These are phyloP conservation scores for Penicillium coprophilum DNA, from an alignment of 495 filamentous ascomycete species.

Conservation along the genomic window DNA sequence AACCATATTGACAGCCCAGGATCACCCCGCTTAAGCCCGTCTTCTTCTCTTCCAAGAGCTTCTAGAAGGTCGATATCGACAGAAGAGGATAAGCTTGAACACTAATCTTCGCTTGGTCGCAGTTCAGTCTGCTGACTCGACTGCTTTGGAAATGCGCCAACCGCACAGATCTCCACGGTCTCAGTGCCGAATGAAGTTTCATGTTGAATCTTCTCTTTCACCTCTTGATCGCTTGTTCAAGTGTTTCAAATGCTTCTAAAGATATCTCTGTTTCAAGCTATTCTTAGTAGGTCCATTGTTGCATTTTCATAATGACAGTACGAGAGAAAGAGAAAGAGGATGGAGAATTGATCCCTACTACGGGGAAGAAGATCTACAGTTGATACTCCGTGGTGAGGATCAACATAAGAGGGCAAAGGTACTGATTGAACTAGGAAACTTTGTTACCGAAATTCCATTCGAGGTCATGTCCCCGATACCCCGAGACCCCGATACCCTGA, in stretches of 20 bases:
- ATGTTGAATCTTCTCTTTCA: neutral
- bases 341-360: neutral
- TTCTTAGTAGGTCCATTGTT: conserved; percentile 2
- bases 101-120: neutral
- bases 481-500: neutral
- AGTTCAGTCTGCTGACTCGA: conserved; percentile 17
- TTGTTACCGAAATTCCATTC: neutral
- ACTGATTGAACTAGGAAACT: neutral
- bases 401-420: no score
- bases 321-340: neutral
- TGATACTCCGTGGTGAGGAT: neutral
- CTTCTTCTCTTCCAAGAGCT: conserved; percentile 7
- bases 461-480: neutral
- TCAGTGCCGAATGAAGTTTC: conserved; percentile 17
- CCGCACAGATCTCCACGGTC: conserved; percentile 10
- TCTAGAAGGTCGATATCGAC: conserved; percentile 11
- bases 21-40: conserved; percentile 5
- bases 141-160: neutral
- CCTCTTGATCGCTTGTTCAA: conserved; percentile 6
- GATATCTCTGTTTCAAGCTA: conserved; percentile 14
- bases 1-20: conserved; percentile 19
- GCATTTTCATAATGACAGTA: conserved; percentile 6
- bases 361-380: neutral
- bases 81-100: neutral
- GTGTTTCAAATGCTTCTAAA: conserved; percentile 14